phyloP scores from a whole-genome alignment of 495 filamentous ascomycete genomes.

The Podospora conica region DNA sequence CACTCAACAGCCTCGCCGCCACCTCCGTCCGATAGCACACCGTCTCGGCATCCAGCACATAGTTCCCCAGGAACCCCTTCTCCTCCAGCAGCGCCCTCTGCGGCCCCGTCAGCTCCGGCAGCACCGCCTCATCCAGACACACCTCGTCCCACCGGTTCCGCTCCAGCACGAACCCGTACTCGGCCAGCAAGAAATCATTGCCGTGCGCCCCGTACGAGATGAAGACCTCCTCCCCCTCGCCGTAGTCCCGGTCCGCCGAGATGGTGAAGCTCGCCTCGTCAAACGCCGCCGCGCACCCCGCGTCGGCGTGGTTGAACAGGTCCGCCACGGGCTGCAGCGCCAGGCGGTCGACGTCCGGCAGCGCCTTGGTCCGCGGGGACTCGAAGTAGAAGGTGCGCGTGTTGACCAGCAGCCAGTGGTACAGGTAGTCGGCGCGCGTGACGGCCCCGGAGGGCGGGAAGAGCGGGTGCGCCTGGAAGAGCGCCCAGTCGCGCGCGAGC shows the following conservation, averaged over 20 bases:
- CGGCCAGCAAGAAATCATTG: constrained; percentile 75
- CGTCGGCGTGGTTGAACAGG: constrained; percentile 70
- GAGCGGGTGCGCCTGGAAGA: constrained; percentile 28
- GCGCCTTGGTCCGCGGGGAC: constrained; percentile 43
- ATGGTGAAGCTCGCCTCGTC: constrained; percentile 57
- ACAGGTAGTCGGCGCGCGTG: constrained; percentile 50
- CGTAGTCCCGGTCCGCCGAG: constrained; percentile 48
- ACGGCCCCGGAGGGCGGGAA: constrained; percentile 33
- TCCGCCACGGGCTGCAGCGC: constrained; percentile 79
- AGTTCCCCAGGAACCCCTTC: constrained; percentile 61
- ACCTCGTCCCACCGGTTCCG: constrained; percentile 63
- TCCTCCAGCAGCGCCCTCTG: constrained; percentile 49
- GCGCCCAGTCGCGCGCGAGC: constrained; percentile 55
- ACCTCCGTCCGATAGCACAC: constrained; percentile 69
- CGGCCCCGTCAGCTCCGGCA: constrained; percentile 42
- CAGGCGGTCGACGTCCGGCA: constrained; percentile 63
- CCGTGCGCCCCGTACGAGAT: constrained; percentile 75
- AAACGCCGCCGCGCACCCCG: constrained; percentile 58
- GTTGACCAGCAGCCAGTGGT: constrained; percentile 78
- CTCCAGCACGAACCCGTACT: constrained; percentile 75
- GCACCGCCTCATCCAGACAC: constrained; percentile 61
- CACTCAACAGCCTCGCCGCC: constrained; percentile 49
- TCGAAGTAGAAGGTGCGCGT: constrained; percentile 76
- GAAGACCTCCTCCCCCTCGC: constrained; percentile 63
- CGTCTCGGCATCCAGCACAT: constrained; percentile 53